Percentiles rank a stretch among this genome's conserved stretches.
phyloP scores from a whole-genome alignment of 2,329 filamentous ascomycete genomes.

The Fusarium xylarioides region DNA sequence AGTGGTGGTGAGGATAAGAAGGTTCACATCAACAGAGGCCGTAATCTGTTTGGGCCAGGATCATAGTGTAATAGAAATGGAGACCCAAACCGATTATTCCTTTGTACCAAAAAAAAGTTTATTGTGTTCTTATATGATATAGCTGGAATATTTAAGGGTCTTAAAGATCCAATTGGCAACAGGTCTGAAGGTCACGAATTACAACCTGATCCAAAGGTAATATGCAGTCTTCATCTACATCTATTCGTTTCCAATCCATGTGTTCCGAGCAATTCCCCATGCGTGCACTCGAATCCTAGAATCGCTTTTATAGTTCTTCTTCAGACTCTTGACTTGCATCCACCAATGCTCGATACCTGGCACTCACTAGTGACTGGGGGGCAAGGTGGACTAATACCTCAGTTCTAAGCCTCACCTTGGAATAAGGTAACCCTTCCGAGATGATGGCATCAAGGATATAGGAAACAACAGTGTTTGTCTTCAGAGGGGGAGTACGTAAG shows the following conservation, averaged over 20 bases:
- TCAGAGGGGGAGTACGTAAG: constrained; percentile 68
- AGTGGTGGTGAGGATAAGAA: constrained; percentile 93
- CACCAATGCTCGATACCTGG: constrained; percentile 44
- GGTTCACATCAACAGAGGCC: constrained; percentile 87
- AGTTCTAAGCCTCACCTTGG: constrained; percentile 54
- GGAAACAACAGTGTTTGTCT: constrained; percentile 61
- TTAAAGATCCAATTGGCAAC: neutral
- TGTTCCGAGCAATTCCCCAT: neutral
- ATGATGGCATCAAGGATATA: constrained; percentile 69
- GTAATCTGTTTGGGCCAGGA: constrained; percentile 56
- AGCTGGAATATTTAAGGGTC: neutral
- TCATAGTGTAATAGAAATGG: constrained; percentile 42
- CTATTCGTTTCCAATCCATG: constrained; percentile 1
- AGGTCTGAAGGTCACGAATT: neutral
- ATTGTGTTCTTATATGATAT: neutral
- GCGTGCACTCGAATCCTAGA: neutral
- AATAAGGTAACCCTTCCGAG: constrained; percentile 60
- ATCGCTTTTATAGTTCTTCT: neutral
- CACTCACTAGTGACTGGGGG: constrained; percentile 10
- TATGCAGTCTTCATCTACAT: neutral
- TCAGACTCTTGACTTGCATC: constrained; percentile 5
- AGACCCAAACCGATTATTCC: constrained; percentile 19
- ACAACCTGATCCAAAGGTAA: neutral
- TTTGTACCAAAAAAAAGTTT: constrained; percentile 21
- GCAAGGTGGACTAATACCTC: constrained; percentile 55